phyloP scores from a whole-genome alignment of 2,329 filamentous ascomycete species.

The Paramyrothecium roridum region DNA sequence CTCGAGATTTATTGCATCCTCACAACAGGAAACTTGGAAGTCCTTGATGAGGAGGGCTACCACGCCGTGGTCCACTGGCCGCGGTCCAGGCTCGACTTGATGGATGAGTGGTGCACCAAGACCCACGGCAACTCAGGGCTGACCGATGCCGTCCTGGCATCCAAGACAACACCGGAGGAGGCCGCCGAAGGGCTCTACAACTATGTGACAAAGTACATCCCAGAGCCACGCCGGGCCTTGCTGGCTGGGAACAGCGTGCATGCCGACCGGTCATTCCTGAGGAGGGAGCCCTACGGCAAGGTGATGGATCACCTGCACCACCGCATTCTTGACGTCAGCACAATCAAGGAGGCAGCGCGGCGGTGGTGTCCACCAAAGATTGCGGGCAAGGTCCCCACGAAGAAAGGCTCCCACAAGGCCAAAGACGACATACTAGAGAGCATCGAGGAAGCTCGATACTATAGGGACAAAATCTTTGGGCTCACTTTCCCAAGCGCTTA shows the following conservation, averaged over 20 bases:
- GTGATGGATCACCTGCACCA: conserved; percentile 81
- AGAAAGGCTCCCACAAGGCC: conserved; percentile 77
- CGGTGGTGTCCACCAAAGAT: conserved; percentile 62
- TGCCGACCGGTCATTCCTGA: conserved; percentile 79
- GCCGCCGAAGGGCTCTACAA: conserved; percentile 71
- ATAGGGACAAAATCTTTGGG: conserved; percentile 67
- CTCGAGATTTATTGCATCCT: conserved; percentile 91
- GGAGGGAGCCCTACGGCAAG: conserved; percentile 67
- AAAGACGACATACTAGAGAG: conserved; percentile 91
- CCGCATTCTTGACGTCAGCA: conserved; percentile 86
- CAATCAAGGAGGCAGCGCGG: conserved; percentile 83
- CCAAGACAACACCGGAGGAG: conserved; percentile 65
- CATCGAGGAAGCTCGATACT: conserved; percentile 86
- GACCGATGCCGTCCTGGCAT: conserved; percentile 70
- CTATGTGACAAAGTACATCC: conserved; percentile 74
- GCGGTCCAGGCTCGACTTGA: conserved; percentile 66
- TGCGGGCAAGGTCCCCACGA: conserved; percentile 61
- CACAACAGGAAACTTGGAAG: conserved; percentile 73
- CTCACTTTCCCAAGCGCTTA: conserved; percentile 15
- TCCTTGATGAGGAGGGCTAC: conserved; percentile 75
- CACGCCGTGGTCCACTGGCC: conserved; percentile 76
- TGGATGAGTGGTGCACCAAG: conserved; percentile 85
- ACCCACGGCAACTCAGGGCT: conserved; percentile 82
- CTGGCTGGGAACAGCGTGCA: conserved; percentile 94
- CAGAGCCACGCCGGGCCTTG: conserved; percentile 63